Evolutionary conservation across 108 stramenopile genomes (phyloP).

Genomic region (Chaetoceros muelleri): DNA sequence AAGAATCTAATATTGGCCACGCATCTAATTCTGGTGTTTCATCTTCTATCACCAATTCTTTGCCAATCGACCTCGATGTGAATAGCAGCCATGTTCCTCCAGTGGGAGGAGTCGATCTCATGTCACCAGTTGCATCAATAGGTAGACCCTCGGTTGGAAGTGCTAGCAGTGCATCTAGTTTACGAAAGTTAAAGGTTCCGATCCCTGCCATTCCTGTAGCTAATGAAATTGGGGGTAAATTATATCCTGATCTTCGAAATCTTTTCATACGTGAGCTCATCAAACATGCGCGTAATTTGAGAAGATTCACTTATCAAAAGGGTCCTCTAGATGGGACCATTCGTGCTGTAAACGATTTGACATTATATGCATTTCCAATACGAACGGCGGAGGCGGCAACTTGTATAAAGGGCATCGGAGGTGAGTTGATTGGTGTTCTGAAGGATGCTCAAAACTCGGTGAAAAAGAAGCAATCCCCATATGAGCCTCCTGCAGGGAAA

Average conservation of each 20-base stretch:
- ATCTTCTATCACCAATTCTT: too few relatives aligned
- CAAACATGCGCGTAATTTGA: conserved; percentile 17
- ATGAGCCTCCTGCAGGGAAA: conserved; percentile 13
- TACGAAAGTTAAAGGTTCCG: conserved; percentile 26
- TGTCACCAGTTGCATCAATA: background rate
- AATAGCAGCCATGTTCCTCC: background rate
- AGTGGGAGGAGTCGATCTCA: background rate
- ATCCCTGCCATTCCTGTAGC: conserved; percentile 30
- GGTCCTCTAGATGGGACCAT: conserved; percentile 22
- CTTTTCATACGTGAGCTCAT: conserved; percentile 20
- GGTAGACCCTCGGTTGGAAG: background rate
- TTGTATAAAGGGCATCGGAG: conserved; percentile 25
- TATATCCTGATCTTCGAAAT: conserved; percentile 30
- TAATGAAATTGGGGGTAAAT: conserved; percentile 30
- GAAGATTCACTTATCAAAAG: conserved; percentile 24
- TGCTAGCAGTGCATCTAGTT: too few relatives aligned
- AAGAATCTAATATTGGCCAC: too few relatives aligned
- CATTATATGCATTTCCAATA: conserved; percentile 21
- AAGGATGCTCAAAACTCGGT: conserved; percentile 18
- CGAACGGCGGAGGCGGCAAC: conserved; percentile 22
- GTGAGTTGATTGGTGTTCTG: conserved; percentile 21
- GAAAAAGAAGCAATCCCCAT: conserved; percentile 20
- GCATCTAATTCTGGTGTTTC: too few relatives aligned
- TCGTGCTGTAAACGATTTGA: conserved; percentile 24
- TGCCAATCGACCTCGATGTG: background rate